Evolutionary conservation across 139 green algal species (phyloP).

Genomic region (Chlorella sp.): DNA sequence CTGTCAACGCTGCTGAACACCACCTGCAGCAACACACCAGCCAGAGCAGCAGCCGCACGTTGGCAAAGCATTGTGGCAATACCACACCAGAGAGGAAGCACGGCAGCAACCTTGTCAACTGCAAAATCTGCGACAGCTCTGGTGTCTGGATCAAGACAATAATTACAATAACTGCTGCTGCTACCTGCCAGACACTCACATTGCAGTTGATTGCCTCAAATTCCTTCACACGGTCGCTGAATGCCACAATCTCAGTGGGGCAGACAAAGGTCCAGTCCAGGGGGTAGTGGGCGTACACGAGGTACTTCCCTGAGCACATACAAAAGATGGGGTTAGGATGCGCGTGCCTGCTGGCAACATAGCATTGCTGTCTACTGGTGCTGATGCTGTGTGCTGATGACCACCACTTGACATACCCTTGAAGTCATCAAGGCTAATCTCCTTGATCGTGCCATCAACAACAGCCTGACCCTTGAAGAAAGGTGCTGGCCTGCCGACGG

Average conservation of each 20-base stretch:
- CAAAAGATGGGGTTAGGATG: too few species aligned
- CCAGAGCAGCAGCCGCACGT: too few species aligned
- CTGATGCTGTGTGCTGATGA: too few species aligned
- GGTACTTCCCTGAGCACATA: slow-evolving; percentile 97
- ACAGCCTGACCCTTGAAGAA: slow-evolving; percentile 1
- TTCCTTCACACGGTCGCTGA: slow-evolving; percentile 87
- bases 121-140: not conserved
- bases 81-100: too few species aligned
- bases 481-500: slow-evolving; percentile 6
- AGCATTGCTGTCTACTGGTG: too few species aligned
- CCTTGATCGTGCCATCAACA: slow-evolving; percentile 23
- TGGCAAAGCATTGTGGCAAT: too few species aligned
- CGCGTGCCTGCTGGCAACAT: too few species aligned
- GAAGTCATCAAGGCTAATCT: slow-evolving; percentile 45
- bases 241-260: slow-evolving; percentile 97
- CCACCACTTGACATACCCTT: too few species aligned
- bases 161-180: not conserved
- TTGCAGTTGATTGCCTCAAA: slow-evolving; percentile 86
- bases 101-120: too few species aligned
- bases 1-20: slow-evolving; percentile 83
- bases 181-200: slow-evolving; percentile 18
- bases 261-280: slow-evolving; percentile 69
- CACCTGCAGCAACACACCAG: too few species aligned
- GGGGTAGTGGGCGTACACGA: slow-evolving; percentile 97
- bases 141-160: not conserved